These are phyloP conservation scores for Nymphaea thermarum DNA, from an alignment of 164 flowering plant species.

Conservation along the genomic window DNA sequence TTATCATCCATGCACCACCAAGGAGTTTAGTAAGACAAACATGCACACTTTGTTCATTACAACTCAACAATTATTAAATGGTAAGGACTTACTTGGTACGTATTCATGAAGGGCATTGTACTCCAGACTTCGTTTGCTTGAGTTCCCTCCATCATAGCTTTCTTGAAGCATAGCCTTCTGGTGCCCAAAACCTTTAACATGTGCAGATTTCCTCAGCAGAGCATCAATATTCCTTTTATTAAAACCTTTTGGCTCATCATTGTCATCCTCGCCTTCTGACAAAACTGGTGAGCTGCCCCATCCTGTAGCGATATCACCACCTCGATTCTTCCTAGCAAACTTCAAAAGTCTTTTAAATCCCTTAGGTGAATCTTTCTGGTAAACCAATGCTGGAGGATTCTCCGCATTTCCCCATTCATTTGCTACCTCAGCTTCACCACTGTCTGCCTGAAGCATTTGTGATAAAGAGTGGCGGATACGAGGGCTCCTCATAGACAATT, in stretches of 20 bases:
- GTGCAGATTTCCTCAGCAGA: slow-evolving; percentile 44
- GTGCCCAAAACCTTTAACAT: slow-evolving; percentile 35
- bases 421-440: slow-evolving; percentile 46
- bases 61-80: neutral
- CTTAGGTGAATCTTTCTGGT: slow-evolving; percentile 77
- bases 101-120: slow-evolving; percentile 15
- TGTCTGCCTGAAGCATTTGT: slow-evolving; percentile 87
- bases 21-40: too few relatives aligned
- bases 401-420: slow-evolving; percentile 87
- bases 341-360: slow-evolving; percentile 86
- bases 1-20: too few relatives aligned
- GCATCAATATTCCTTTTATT: slow-evolving; percentile 41
- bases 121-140: slow-evolving; percentile 14
- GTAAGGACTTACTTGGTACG: slow-evolving; percentile 17
- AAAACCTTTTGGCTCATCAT: slow-evolving; percentile 43
- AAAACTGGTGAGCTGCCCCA: slow-evolving; percentile 67
- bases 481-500: slow-evolving; percentile 34
- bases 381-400: slow-evolving; percentile 56
- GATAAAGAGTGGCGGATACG: slow-evolving; percentile 80
- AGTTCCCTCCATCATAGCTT: slow-evolving; percentile 18
- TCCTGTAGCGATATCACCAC: slow-evolving; percentile 36
- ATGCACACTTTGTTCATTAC: too few relatives aligned
- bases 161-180: slow-evolving; percentile 22
- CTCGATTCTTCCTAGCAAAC: slow-evolving; percentile 77
- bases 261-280: slow-evolving; percentile 84